Evolutionary conservation across 345 rosid genomes (phyloP), one percentile per base, ranked within the genome.

Genomic region (Camelina sativa): DNA sequence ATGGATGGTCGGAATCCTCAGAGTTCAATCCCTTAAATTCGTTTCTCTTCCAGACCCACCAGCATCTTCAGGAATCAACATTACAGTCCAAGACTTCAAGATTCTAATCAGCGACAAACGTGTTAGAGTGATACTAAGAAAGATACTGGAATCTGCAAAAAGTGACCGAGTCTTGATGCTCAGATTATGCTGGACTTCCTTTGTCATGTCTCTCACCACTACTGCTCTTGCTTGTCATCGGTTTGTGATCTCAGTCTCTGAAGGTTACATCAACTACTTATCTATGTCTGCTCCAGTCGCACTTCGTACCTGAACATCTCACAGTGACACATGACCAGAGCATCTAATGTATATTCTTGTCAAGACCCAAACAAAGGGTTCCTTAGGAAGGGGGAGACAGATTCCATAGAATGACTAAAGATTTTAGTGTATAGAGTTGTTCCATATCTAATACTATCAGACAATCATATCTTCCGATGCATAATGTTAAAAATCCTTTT

Each of bases 191-290:
- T 89, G 91, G 90, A 75, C 86, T 55, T 85, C 87, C 7, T 70
- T 86, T 37, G 81, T 79, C 48, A 83, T 88, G 81, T 54, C 79
- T 44, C 54, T 89, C 65, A 81, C 80, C 7, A 90, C 97, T 57
- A 79, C 86, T 28, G 91, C 88, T 59, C 57, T 84, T 68, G 95
- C 98, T 62, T 87, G 75, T 65, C 92, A 84, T 75, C 87, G 80
- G 79, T 70, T 82, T 52, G 55, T 89, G 65, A 73, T 89, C 66
- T 86, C 92, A 7, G 74, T 88, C 34, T 83, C 87, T 22, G 88
- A 87, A 67, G 69, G 88, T 69, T 82, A 77, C 69, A 4, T 85
- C 30, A 76, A 85, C 54, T 71, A 78, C 13, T 6, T 85, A 11
- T 61, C 85, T 50, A 76, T 84, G 48, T 51, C 83, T 80, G 78